phyloP scores from a whole-genome alignment of 345 rosid species.

The Luvunga scandens region DNA sequence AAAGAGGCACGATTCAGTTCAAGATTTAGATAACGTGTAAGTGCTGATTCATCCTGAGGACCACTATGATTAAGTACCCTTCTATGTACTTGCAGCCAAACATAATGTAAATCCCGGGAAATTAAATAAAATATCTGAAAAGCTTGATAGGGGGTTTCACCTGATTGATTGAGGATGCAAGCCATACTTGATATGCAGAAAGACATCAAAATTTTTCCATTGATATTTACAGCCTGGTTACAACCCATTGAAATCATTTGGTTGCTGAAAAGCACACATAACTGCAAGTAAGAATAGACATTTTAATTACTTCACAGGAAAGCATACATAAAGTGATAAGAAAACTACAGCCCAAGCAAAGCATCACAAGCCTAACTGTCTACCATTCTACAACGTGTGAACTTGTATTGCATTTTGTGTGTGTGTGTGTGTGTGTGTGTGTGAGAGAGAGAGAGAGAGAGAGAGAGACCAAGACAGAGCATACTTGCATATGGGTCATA shows the following conservation, averaged over 20 bases:
- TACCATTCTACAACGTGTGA: neutral
- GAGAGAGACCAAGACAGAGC: constrained; percentile 17
- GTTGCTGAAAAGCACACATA: neutral
- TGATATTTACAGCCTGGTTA: constrained; percentile 17
- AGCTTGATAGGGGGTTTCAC: constrained; percentile 12
- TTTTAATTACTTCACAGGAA: neutral
- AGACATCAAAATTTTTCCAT: constrained; percentile 1
- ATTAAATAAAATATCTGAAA: constrained; percentile 6
- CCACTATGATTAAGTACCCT: constrained; percentile 31
- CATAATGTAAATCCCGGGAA: constrained; percentile 12
- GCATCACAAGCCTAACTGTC: neutral
- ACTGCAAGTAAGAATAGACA: neutral
- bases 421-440: neutral
- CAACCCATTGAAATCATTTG: constrained; percentile 3
- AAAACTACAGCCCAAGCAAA: neutral
- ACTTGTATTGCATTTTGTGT: neutral
- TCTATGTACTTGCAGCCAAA: constrained; percentile 14
- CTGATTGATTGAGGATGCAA: constrained; percentile 25
- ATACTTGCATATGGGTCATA: constrained; percentile 16
- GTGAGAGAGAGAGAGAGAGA: neutral
- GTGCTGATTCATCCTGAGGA: constrained; percentile 28
- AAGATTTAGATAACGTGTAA: constrained; percentile 8
- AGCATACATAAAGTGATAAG: neutral
- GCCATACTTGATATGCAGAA: constrained; percentile 19
- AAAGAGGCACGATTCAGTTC: constrained; percentile 26